Base-by-base conservation (phyloP, 1,284 basidiomycete genomes). In the Moesziomyces parantarcticus region DNA sequence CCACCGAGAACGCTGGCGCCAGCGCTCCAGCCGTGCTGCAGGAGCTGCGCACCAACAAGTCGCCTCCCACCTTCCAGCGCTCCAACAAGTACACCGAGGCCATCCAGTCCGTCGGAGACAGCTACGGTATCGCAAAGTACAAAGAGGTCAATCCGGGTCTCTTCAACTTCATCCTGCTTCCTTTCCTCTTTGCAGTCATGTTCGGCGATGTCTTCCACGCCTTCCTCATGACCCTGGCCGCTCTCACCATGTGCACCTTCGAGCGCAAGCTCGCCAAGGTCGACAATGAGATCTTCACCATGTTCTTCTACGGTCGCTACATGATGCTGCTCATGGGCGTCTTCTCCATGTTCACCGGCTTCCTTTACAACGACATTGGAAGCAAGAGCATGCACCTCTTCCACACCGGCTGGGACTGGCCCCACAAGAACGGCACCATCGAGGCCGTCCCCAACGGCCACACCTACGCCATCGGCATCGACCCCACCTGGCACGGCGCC, bases 351-450 rank as follows among this genome's bases (percentile, higher is more conserved):
- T 99, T 94, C 86, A 97, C 96, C 22, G 96, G 96, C 25, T 88
- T 98, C 84, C 91, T 99, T 84, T 99, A 99, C 88, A 99, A 99
- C 88, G 97, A 99, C 84, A 91, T 99, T 82, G 98, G 98, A 87
- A 97, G 94, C 60, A 94, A 93, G 86, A 89, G 92, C 44, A 88
- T 99, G 66, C 90, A 92, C 83, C 84, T 98, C 76, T 97, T 90
- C 88, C 88, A 89, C 68, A 94, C 96, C 16, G 94, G 92, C 40
- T 99, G 95, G 94, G 86, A 88, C 40, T 95, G 91, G 87, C 89
- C 91, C 2, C 86, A 88, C 44, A 23, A 68, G 18, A 42, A 64
- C 9, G 76, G 77, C 49, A 68, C 69, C 51, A 61, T 81, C 29
- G 82, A 75, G 45, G 83, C 84, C 20, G 54, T 74, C 34, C 88